Evolutionary conservation across 2,329 filamentous ascomycete genomes (phyloP).

Genomic region (Thelonectria blattea): DNA sequence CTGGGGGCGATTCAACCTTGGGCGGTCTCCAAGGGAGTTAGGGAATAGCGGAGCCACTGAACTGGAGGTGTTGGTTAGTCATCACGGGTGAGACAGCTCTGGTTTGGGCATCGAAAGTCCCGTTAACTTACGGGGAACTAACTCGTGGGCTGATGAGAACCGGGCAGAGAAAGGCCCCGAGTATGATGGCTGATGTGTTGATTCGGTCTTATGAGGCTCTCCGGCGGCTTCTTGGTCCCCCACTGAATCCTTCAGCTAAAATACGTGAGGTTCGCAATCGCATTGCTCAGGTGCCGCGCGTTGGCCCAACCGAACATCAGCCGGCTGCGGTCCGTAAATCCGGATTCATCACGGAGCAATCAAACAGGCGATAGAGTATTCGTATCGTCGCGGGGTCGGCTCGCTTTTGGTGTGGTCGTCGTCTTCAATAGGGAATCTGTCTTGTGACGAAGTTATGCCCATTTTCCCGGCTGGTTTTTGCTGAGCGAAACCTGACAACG

Average conservation of each 20-base stretch:
- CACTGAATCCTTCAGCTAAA: conserved; percentile 10
- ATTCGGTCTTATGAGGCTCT: not conserved
- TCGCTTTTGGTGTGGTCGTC: not conserved
- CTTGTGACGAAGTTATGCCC: not conserved
- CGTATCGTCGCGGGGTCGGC: not conserved
- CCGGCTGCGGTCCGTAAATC: conserved; percentile 27
- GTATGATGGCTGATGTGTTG: not conserved
- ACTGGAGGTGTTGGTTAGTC: conserved; percentile 32
- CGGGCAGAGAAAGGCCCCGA: not conserved
- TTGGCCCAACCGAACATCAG: conserved; percentile 31
- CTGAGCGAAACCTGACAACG: not conserved
- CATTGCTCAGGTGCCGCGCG: conserved; percentile 15
- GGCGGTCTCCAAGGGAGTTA: conserved; percentile 8
- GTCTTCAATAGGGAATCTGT: conserved; percentile 8
- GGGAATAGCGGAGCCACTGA: conserved; percentile 7
- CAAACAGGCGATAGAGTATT: not conserved
- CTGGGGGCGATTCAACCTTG: conserved; percentile 14
- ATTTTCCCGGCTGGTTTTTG: not conserved
- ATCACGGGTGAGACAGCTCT: conserved; percentile 10
- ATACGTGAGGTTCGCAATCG: not conserved
- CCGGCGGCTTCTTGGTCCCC: conserved; percentile 5
- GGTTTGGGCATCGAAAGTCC: not conserved
- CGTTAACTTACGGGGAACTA: not conserved
- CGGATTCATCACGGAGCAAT: conserved; percentile 10
- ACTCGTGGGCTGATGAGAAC: too few relatives aligned